A percentile compares a stretch with the other conserved stretches of the same genome.
Conservation (phyloP, 2,329 filamentous ascomycete genomes). For the Epichloe festucae region DNA sequence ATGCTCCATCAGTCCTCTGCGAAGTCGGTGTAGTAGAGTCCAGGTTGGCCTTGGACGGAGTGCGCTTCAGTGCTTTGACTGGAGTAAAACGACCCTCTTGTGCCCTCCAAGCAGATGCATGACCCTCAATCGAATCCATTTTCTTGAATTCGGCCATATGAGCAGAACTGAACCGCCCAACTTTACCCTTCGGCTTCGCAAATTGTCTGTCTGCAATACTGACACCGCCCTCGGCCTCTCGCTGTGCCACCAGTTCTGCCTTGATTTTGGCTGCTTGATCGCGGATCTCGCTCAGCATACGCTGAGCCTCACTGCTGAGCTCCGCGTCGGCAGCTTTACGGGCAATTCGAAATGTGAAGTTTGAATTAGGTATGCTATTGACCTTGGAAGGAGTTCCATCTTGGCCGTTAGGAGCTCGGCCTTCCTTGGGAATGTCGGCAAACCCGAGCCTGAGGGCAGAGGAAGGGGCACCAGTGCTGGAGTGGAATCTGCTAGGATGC, state of each 20-base stretch:
- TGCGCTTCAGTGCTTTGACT: constrained; percentile 24
- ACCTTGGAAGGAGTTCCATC: constrained; percentile 49
- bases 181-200: constrained; percentile 66
- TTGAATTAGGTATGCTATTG: constrained; percentile 36
- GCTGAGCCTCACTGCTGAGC: constrained; percentile 48
- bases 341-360: constrained; percentile 59
- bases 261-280: constrained; percentile 62
- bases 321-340: constrained; percentile 34
- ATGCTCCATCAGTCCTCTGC: constrained; percentile 28
- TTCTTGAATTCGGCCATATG: constrained; percentile 89
- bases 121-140: constrained; percentile 90
- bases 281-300: constrained; percentile 53
- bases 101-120: constrained; percentile 65
- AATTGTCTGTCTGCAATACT: constrained; percentile 50
- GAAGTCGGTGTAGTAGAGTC: constrained; percentile 22
- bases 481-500: constrained; percentile 76
- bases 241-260: constrained; percentile 49
- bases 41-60: constrained; percentile 33
- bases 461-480: constrained; percentile 62
- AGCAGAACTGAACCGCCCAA: constrained; percentile 66
- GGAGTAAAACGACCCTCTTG: constrained; percentile 41
- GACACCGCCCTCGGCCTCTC: constrained; percentile 35
- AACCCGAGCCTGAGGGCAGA: constrained; percentile 76
- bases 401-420: constrained; percentile 22
- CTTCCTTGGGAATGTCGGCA: constrained; percentile 51